phyloP scores from a whole-genome alignment of 2,329 filamentous ascomycete genomes.

The Phaeosphaeriaceae sp. region DNA sequence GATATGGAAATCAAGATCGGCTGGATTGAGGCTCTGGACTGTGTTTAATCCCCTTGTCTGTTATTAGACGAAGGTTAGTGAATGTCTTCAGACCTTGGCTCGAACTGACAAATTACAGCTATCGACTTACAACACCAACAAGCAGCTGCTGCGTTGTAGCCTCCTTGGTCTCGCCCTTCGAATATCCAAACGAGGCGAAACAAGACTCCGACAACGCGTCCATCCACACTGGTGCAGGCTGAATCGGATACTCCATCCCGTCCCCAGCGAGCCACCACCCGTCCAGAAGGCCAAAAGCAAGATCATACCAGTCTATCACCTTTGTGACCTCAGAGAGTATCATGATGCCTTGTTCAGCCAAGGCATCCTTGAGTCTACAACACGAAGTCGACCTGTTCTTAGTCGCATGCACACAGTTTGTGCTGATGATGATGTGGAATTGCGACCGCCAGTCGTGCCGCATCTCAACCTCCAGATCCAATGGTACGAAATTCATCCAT shows the following conservation, averaged over 20 bases:
- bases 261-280: slow-evolving; percentile 32
- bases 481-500: slow-evolving; percentile 39
- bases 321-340: slow-evolving; percentile 22
- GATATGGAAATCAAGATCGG: not conserved
- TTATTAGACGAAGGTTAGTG: not conserved
- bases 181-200: slow-evolving; percentile 11
- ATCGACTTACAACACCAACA: not conserved
- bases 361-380: slow-evolving; percentile 10
- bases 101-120: not conserved
- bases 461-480: slow-evolving; percentile 34
- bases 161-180: not conserved
- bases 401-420: slow-evolving; percentile 33
- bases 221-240: slow-evolving; percentile 12
- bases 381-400: slow-evolving; percentile 8
- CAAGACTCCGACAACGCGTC: not conserved
- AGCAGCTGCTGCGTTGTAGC: slow-evolving; percentile 2
- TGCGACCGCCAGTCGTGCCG: slow-evolving; percentile 2
- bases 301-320: slow-evolving; percentile 22
- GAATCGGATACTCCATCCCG: slow-evolving; percentile 10
- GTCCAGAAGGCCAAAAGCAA: slow-evolving; percentile 28
- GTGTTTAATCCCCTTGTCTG: not conserved
- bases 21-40: not conserved
- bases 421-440: slow-evolving; percentile 20
- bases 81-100: not conserved
- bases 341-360: slow-evolving; percentile 17